Conservation (phyloP, 2,329 filamentous ascomycete species). For the Claviceps sp. region DNA sequence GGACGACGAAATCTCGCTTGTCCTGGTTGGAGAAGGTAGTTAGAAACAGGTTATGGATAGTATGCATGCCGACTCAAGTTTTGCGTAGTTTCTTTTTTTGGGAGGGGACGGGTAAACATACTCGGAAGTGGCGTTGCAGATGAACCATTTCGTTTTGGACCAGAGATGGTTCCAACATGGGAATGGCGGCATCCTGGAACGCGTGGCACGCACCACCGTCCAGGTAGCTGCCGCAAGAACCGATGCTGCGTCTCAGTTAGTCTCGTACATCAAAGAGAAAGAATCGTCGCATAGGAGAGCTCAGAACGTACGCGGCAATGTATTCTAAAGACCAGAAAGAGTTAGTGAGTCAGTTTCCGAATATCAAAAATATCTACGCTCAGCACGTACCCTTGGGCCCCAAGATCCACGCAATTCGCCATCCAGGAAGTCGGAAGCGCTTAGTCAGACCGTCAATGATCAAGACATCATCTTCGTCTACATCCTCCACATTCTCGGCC, state of each 20-base stretch:
- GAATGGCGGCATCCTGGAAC: constrained; percentile 85
- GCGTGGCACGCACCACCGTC: constrained; percentile 90
- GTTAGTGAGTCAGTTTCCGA: not conserved
- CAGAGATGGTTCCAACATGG: constrained; percentile 78
- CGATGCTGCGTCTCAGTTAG: constrained; percentile 38
- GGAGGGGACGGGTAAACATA: constrained; percentile 15
- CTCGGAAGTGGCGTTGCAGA: constrained; percentile 74
- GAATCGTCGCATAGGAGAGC: not conserved
- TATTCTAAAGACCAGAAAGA: constrained; percentile 44
- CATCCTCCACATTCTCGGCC: constrained; percentile 79
- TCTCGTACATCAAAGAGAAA: not conserved
- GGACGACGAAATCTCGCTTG: constrained; percentile 85
- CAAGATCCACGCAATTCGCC: constrained; percentile 93
- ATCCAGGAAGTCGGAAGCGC: constrained; percentile 88
- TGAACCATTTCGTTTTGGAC: constrained; percentile 80
- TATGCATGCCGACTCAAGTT: not conserved
- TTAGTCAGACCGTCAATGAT: constrained; percentile 95
- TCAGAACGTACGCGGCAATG: constrained; percentile 55
- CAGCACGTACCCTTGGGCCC: constrained; percentile 56
- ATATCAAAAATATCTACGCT: not conserved
- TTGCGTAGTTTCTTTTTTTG: no score
- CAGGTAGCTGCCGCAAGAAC: constrained; percentile 83
- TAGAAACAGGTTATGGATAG: not conserved
- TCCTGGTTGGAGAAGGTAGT: constrained; percentile 27
- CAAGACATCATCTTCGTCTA: constrained; percentile 80